These are phyloP conservation scores for Priceomyces carsonii DNA, from an alignment of 805 yeast genomes.

Conservation along the genomic window DNA sequence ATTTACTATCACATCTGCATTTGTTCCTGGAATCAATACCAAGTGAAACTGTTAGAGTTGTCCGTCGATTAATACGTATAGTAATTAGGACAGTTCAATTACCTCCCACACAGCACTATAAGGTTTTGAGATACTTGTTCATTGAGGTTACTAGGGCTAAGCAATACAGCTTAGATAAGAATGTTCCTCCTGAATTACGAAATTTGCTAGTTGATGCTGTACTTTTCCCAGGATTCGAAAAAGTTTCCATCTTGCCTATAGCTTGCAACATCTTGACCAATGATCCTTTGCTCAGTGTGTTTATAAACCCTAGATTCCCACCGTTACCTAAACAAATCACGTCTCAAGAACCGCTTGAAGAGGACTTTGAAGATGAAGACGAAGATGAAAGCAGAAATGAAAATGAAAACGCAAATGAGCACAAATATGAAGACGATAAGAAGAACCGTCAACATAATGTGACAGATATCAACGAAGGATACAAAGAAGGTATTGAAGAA, in stretches of 20 bases:
- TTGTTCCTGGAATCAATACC: conserved; percentile 50
- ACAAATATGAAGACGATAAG: conserved; percentile 5
- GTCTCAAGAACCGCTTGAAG: conserved; percentile 23
- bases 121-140: conserved; percentile 44
- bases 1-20: conserved; percentile 64
- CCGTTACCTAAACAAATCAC: conserved; percentile 30
- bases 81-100: conserved; percentile 51
- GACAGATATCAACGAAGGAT: not conserved
- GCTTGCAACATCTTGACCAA: conserved; percentile 52
- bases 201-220: conserved; percentile 53
- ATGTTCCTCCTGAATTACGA: conserved; percentile 33
- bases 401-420: not conserved
- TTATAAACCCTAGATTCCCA: conserved; percentile 79
- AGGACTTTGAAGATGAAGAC: conserved; percentile 9
- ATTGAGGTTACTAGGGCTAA: conserved; percentile 35
- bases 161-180: conserved; percentile 19
- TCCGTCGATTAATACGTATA: conserved; percentile 49
- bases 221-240: conserved; percentile 66
- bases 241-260: conserved; percentile 70
- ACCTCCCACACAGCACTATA: conserved; percentile 63
- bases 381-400: conserved; percentile 2
- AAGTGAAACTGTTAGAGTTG: conserved; percentile 25
- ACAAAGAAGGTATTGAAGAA: conserved; percentile 3
- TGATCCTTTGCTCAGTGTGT: conserved; percentile 54
- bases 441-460: not conserved